These are phyloP conservation scores for Gaeumannomyces tritici DNA, from an alignment of 2,329 filamentous ascomycete species.

Conservation along the genomic window DNA sequence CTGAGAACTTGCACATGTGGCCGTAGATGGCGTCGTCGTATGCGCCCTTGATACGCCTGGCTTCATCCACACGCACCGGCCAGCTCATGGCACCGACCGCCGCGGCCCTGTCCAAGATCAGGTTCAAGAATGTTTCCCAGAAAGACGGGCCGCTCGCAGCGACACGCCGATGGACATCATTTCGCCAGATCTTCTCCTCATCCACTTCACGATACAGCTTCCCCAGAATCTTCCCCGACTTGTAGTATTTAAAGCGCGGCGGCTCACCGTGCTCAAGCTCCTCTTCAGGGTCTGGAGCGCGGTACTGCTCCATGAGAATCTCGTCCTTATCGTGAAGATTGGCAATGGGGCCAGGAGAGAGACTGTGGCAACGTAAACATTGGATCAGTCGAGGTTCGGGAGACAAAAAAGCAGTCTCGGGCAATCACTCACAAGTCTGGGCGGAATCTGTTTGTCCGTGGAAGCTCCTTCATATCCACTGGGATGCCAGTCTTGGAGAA, in stretches of 20 bases:
- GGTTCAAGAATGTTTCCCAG: slow-evolving; percentile 30
- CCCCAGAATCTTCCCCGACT: slow-evolving; percentile 59
- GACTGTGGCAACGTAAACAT: slow-evolving; percentile 16
- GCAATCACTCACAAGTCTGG: slow-evolving; percentile 44
- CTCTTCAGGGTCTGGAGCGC: slow-evolving; percentile 21
- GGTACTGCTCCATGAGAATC: slow-evolving; percentile 25
- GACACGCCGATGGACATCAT: slow-evolving; percentile 29
- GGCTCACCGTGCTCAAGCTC: slow-evolving; percentile 36
- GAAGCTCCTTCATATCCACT: slow-evolving; percentile 36
- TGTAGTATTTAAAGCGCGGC: slow-evolving; percentile 48
- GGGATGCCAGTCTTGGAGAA: slow-evolving; percentile 66
- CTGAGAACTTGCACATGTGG: slow-evolving; percentile 32
- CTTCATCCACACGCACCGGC: slow-evolving; percentile 23
- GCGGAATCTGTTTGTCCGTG: slow-evolving; percentile 25
- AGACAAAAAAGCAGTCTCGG: neutral
- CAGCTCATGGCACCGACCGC: slow-evolving; percentile 23
- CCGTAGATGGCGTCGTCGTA: slow-evolving; percentile 34
- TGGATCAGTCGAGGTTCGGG: slow-evolving; percentile 1
- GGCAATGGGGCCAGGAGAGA: slow-evolving; percentile 35
- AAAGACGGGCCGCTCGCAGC: slow-evolving; percentile 22
- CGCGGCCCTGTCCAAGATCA: slow-evolving; percentile 17
- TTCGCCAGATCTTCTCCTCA: slow-evolving; percentile 54
- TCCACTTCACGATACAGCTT: slow-evolving; percentile 63
- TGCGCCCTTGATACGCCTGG: slow-evolving; percentile 24
- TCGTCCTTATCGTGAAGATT: slow-evolving; percentile 34